phyloP scores from a whole-genome alignment of 768 basidiomycete genomes.

The Trametes villosa region DNA sequence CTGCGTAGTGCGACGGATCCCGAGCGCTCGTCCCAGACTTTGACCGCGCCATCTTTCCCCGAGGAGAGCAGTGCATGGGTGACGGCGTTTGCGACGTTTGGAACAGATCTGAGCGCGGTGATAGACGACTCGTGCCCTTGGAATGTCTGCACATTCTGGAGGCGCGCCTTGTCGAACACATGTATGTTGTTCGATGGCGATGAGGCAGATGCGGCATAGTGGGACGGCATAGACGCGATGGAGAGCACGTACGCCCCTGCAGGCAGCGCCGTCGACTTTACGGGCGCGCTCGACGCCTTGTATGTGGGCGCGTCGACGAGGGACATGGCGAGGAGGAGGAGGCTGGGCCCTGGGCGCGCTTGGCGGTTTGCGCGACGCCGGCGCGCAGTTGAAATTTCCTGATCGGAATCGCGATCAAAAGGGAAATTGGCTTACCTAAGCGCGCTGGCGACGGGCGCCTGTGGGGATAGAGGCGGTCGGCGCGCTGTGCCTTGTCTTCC shows the following conservation, averaged over 20 bases:
- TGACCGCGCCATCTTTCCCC: slow-evolving; percentile 73
- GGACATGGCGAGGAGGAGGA: slow-evolving; percentile 28
- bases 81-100: slow-evolving; percentile 45
- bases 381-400: slow-evolving; percentile 3
- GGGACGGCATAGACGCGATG: slow-evolving; percentile 49
- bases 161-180: slow-evolving; percentile 62
- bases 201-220: slow-evolving; percentile 66
- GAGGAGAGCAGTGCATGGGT: slow-evolving; percentile 60
- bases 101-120: slow-evolving; percentile 54
- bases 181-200: slow-evolving; percentile 67
- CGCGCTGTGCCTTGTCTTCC: slow-evolving; percentile 15
- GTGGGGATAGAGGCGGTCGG: slow-evolving; percentile 1
- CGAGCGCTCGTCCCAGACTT: slow-evolving; percentile 75
- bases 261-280: slow-evolving; percentile 41
- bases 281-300: slow-evolving; percentile 26
- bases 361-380: neutral
- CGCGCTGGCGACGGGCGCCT: slow-evolving; percentile 18
- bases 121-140: slow-evolving; percentile 62
- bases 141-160: slow-evolving; percentile 51
- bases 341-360: neutral
- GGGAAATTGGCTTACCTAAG: slow-evolving; percentile 5
- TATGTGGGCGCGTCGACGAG: slow-evolving; percentile 40
- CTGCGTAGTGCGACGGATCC: slow-evolving; percentile 57
- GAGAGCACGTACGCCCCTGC: slow-evolving; percentile 64
- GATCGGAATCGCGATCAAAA: slow-evolving; percentile 11